Base-by-base conservation (phyloP, 495 filamentous ascomycete genomes). In the Penicillium goetzii region DNA sequence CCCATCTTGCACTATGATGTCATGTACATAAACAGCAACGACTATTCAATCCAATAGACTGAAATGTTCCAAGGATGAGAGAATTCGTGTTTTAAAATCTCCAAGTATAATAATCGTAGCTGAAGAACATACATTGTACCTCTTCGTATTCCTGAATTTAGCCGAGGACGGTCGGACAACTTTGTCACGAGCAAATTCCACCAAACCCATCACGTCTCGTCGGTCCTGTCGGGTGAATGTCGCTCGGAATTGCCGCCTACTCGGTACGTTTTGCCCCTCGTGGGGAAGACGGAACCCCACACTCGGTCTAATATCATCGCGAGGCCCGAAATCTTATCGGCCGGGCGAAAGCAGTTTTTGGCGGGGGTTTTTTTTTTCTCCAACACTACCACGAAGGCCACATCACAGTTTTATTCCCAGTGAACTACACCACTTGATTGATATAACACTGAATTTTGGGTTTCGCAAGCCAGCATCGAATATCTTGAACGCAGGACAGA, bases 231-330 rank as follows among this genome's bases (percentile, higher is more conserved):
- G 56, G 49, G 32, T 50, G 17, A 45, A 55, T 19, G 43, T 33
- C 51, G 7, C 28, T 60, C 54, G 32, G 54, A 38, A 9, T 40
- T 61, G 23, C 47, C 34, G 41, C 49, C 47, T 36, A 54, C 32
- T 21, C n/a, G 47, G 30, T 43, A 17, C 12, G 36, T 19, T 10
- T 51, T 66, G 49, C 56, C 56, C 63, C 59, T 62, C 57, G 56
- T 25, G 58, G 64, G 67, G 67, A 60, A 53, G 58, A 33, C n/a
- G 30, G n/a, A 9, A 55, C 69, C 64, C 69, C 63, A 67, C 62
- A 65, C 64, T 76, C 72, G 73, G 75, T 61, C 30, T 3, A 76
- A 66, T 68, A 77, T 72, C 66, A 66, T 14, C 70, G 65, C 75
- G 75, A 77, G 60, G n/a, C n/a, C 70, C 70, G 67, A 69, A 55